Base-by-base conservation (phyloP, 192 early-diverging fungal species). In the Diversispora epigaea region DNA sequence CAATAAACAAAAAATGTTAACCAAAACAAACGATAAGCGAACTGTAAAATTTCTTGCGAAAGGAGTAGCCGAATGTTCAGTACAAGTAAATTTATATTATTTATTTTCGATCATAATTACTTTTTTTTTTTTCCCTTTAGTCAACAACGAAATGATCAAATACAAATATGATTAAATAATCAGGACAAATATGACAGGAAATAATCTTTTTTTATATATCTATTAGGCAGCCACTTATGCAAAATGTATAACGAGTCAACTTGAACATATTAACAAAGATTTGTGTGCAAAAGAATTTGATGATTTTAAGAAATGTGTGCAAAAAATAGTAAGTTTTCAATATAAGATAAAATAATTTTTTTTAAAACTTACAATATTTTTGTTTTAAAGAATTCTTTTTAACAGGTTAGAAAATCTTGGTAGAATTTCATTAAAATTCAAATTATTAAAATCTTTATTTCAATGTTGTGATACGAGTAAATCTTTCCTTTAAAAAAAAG, bases 271-370 rank as follows among this genome's bases (percentile, higher is more conserved):
- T 19, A 15, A 41, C 11, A 68, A 68, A 32, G 50, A 68, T 52
- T n/a, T 68, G 6, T 68, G 67, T 52, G 3, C 32, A 19, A 19
- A 21, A 32, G 67, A 68, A 52, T 68, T 68, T 50, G 32, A 47
- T 10, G 67, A 21, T n/a, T 68, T 68, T 52, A 68, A 68, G 50
- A 15, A 68, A 68, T 68, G 67, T 68, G 49, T 68, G n/a, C 67
- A 68, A 32, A 68, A 68, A 43, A n/a, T 57, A n/a, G 55, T 57
- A 57, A 57, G 55, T 57, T 3, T n/a, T n/a, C 6, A 57, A n/a
- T 57, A 32, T 32, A 32, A 32, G 25, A 32, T 32, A 32, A 2
- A 32, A 32, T 57, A 19, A 1, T 57, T 57, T 57, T 17, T 57
- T 57, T 57, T 15, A 21, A n/a, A n/a, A n/a, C 6, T 21, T n/a